Conservation (phyloP, 345 rosid species). For the Reutealis trisperma region DNA sequence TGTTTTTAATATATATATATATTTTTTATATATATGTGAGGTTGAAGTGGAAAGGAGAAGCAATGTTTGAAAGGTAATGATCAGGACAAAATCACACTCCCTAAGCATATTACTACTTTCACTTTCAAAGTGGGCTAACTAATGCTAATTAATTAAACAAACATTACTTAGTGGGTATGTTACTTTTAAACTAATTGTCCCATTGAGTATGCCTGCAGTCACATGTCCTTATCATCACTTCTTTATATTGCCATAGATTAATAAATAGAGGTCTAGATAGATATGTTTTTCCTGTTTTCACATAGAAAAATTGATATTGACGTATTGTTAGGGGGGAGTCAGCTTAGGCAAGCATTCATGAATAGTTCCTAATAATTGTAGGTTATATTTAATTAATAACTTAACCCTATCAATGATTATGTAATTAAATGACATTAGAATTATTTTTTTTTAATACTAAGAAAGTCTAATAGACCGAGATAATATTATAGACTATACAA, state of each 20-base stretch:
- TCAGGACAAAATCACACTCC: slow-evolving; percentile 23
- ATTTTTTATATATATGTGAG: not conserved
- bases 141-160: slow-evolving; percentile 18
- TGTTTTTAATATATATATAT: no score
- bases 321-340: no score
- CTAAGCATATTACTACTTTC: slow-evolving; percentile 20
- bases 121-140: slow-evolving; percentile 28
- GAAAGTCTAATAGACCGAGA: no score
- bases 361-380: no score
- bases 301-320: no score
- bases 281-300: not conserved
- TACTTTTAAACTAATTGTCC: slow-evolving; percentile 30
- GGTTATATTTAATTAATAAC: no score
- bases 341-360: no score
- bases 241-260: not conserved
- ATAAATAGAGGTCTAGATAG: not conserved
- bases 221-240: slow-evolving; percentile 25
- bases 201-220: slow-evolving; percentile 30
- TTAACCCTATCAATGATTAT: no score
- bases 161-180: slow-evolving; percentile 31
- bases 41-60: slow-evolving; percentile 28
- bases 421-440: no score
- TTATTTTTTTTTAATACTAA: no score
- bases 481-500: no score
- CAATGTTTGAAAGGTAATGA: slow-evolving; percentile 24